Evolutionary conservation across 805 yeast species (phyloP).

Genomic region (Lipomyces chichibuensis): DNA sequence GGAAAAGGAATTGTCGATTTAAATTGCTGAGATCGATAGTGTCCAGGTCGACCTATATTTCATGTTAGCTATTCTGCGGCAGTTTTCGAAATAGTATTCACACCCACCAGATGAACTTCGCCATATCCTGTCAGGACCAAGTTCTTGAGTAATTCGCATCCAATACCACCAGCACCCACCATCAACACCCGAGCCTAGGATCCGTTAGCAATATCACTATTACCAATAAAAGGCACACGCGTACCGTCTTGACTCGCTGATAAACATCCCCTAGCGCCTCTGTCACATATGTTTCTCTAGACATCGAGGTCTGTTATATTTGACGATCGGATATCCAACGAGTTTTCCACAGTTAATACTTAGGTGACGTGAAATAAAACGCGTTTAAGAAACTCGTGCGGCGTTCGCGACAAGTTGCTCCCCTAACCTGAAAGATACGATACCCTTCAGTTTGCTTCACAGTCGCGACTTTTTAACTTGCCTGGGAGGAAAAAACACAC

Average conservation of each 20-base stretch:
- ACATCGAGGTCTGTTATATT: slow-evolving; percentile 1
- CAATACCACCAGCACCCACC: slow-evolving; percentile 97
- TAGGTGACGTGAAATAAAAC: neutral
- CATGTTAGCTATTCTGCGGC: neutral
- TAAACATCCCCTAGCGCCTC: slow-evolving; percentile 12
- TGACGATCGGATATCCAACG: neutral
- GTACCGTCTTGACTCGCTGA: slow-evolving; percentile 7
- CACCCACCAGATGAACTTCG: slow-evolving; percentile 69
- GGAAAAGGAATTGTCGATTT: slow-evolving; percentile 89
- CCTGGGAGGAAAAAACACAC: neutral
- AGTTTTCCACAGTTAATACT: neutral
- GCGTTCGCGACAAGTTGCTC: neutral
- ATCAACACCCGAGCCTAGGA: slow-evolving; percentile 56
- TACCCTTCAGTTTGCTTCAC: neutral
- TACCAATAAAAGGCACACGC: neutral
- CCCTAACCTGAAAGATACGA: neutral
- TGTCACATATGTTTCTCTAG: slow-evolving; percentile 9
- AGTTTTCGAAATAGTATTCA: neutral
- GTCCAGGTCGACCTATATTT: slow-evolving; percentile 70
- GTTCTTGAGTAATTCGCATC: slow-evolving; percentile 86
- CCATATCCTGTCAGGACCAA: slow-evolving; percentile 78
- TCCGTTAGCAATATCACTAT: too few relatives aligned
- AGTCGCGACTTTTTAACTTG: neutral
- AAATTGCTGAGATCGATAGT: slow-evolving; percentile 91
- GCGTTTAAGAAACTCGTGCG: neutral